Percentiles rank a stretch among this genome's conserved stretches.
phyloP scores from a whole-genome alignment of 108 stramenopile species.

The Skeletonema menzelii region DNA sequence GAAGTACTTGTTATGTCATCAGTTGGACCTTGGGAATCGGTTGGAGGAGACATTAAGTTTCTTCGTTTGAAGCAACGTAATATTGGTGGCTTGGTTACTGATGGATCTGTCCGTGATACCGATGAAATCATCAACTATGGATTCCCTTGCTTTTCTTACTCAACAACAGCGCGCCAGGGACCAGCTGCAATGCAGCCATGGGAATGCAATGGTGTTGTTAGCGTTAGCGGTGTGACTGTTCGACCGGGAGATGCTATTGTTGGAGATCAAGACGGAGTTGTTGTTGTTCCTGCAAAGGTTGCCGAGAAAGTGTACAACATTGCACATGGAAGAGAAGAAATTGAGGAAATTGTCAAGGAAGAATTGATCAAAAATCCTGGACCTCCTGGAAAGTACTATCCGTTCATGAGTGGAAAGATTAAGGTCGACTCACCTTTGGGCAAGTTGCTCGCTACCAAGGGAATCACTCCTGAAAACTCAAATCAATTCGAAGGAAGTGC shows the following conservation, averaged over 20 bases:
- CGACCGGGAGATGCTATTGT: conserved; percentile 90
- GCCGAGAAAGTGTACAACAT: conserved; percentile 87
- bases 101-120: conserved; percentile 88
- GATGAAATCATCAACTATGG: conserved; percentile 92
- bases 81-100: conserved; percentile 88
- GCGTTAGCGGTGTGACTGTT: conserved; percentile 68
- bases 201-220: conserved; percentile 86
- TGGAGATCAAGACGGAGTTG: conserved; percentile 92
- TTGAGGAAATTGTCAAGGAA: conserved; percentile 92
- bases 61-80: conserved; percentile 78
- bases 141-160: conserved; percentile 76
- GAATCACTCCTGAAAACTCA: conserved; percentile 88
- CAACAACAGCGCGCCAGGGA: conserved; percentile 59
- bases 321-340: conserved; percentile 87
- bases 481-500: conserved; percentile 91
- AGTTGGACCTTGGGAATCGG: conserved; percentile 82
- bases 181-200: conserved; percentile 92
- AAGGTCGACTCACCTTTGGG: conserved; percentile 88
- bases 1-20: conserved; percentile 86
- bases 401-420: conserved; percentile 87
- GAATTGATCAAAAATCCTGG: conserved; percentile 89
- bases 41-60: conserved; percentile 92
- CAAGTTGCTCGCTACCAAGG: conserved; percentile 78
- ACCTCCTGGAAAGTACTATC: conserved; percentile 56
- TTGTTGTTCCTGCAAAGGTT: conserved; percentile 87